phyloP scores from a whole-genome alignment of 306 rosid genomes.

The Luffa aegyptiaca region DNA sequence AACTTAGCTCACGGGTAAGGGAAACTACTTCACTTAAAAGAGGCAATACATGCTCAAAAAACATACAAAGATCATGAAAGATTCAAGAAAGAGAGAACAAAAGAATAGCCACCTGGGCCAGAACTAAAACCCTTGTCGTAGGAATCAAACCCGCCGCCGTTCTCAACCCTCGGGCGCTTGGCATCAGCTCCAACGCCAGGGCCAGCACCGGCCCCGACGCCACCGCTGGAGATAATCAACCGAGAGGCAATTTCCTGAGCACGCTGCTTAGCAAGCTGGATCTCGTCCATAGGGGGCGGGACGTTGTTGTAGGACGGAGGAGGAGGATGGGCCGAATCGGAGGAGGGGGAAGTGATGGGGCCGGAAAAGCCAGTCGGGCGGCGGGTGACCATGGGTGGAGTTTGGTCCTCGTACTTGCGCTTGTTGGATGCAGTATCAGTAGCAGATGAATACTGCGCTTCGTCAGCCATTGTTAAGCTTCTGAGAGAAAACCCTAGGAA shows the following conservation, averaged over 20 bases:
- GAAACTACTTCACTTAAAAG: not conserved
- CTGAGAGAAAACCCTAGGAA: slow-evolving; percentile 38
- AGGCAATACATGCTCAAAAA: not conserved
- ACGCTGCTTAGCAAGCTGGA: slow-evolving; percentile 80
- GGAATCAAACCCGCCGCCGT: slow-evolving; percentile 68
- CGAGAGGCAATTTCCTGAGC: slow-evolving; percentile 98
- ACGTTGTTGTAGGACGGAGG: slow-evolving; percentile 53
- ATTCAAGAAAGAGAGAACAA: not conserved
- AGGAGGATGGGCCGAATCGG: slow-evolving; percentile 28
- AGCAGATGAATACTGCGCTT: slow-evolving; percentile 53
- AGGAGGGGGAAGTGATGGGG: slow-evolving; percentile 38
- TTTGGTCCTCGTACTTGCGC: slow-evolving; percentile 81
- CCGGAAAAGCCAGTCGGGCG: slow-evolving; percentile 63
- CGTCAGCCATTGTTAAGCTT: slow-evolving; percentile 48
- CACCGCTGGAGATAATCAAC: slow-evolving; percentile 24
- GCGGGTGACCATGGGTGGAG: slow-evolving; percentile 29
- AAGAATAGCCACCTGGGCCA: slow-evolving; percentile 15
- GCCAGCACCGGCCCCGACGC: not conserved
- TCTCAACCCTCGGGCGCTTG: slow-evolving; percentile 77
- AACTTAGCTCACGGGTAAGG: not conserved
- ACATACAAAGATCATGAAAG: not conserved
- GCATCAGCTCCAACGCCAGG: slow-evolving; percentile 24
- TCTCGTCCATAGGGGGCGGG: slow-evolving; percentile 53
- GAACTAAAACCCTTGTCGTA: slow-evolving; percentile 43
- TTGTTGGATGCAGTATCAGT: slow-evolving; percentile 38